These are phyloP conservation scores for Sphagnurus paluster DNA, from an alignment of 1,284 basidiomycete species.

Conservation along the genomic window DNA sequence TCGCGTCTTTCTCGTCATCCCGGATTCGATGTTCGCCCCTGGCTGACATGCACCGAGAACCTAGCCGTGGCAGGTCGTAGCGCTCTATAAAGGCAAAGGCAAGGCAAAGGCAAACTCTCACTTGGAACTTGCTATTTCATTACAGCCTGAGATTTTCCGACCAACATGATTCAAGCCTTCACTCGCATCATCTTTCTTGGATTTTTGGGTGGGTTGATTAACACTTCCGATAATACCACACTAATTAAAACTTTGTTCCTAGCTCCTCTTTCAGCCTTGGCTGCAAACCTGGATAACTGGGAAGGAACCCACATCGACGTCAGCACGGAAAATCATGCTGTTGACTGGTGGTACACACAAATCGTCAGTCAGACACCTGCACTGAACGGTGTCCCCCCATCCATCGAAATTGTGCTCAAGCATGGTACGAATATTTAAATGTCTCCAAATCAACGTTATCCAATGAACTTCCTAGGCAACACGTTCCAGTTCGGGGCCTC, in stretches of 20 bases:
- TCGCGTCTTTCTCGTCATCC: too few relatives aligned
- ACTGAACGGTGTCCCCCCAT: slow-evolving; percentile 16
- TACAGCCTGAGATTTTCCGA: too few relatives aligned
- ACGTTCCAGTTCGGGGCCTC: slow-evolving; percentile 13
- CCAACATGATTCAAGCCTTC: slow-evolving; percentile 5
- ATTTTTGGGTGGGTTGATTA: slow-evolving; percentile 10
- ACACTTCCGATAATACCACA: background rate
- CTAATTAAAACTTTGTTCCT: background rate
- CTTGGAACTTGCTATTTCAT: too few relatives aligned
- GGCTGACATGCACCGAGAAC: too few relatives aligned
- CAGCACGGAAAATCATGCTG: slow-evolving; percentile 9
- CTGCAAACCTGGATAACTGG: slow-evolving; percentile 14
- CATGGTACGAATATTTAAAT: slow-evolving; percentile 9
- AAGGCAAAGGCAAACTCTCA: too few relatives aligned
- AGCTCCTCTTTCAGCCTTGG: slow-evolving; percentile 7
- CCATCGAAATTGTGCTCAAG: slow-evolving; percentile 17
- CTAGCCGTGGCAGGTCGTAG: too few relatives aligned
- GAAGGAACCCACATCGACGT: slow-evolving; percentile 17
- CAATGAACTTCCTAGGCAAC: slow-evolving; percentile 12
- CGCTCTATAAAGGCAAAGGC: too few relatives aligned
- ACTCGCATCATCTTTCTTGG: background rate
- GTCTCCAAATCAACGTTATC: background rate
- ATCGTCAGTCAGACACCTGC: slow-evolving; percentile 15
- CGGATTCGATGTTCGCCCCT: too few relatives aligned
- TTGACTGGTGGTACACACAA: slow-evolving; percentile 19